A percentile compares a stretch with the other conserved stretches of the same genome.
These are phyloP conservation scores for Danielia reshetovae DNA, from an alignment of 805 yeast genomes.

Conservation along the genomic window DNA sequence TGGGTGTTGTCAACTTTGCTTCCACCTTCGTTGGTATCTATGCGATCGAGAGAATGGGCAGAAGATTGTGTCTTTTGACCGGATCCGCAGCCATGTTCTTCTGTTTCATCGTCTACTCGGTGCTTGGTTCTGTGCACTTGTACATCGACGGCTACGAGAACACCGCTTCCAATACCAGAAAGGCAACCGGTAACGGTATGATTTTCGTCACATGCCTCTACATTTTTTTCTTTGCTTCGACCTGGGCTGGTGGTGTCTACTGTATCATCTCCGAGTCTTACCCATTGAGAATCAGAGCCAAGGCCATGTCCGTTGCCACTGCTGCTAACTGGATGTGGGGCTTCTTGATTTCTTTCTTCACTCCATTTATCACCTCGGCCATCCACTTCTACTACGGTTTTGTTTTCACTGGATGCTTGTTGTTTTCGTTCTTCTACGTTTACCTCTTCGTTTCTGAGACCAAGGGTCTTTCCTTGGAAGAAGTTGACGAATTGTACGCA, in stretches of 20 bases:
- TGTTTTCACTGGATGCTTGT: slow-evolving; percentile 60
- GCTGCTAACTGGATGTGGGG: slow-evolving; percentile 66
- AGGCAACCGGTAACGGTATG: slow-evolving; percentile 59
- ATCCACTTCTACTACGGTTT: slow-evolving; percentile 69
- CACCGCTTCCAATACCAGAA: slow-evolving; percentile 23
- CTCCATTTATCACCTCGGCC: slow-evolving; percentile 57
- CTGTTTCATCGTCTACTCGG: slow-evolving; percentile 57
- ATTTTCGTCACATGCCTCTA: slow-evolving; percentile 61
- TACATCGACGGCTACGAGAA: slow-evolving; percentile 31
- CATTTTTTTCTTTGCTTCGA: slow-evolving; percentile 64
- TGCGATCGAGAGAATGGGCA: slow-evolving; percentile 50
- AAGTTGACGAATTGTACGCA: slow-evolving; percentile 68
- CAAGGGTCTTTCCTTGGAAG: slow-evolving; percentile 76
- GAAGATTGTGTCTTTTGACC: slow-evolving; percentile 45
- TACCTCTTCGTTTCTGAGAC: slow-evolving; percentile 75
- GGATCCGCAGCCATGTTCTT: slow-evolving; percentile 54
- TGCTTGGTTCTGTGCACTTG: slow-evolving; percentile 52
- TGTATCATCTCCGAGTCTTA: slow-evolving; percentile 65
- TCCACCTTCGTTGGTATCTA: slow-evolving; percentile 52
- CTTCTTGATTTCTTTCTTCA: slow-evolving; percentile 59
- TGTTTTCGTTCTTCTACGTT: slow-evolving; percentile 63
- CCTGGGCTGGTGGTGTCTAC: slow-evolving; percentile 75
- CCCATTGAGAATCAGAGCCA: slow-evolving; percentile 61
- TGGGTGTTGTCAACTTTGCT: slow-evolving; percentile 52
- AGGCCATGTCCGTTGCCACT: slow-evolving; percentile 61